Evolutionary conservation across 2,329 filamentous ascomycete genomes (phyloP).

Genomic region (Dactylonectria macrodidyma): DNA sequence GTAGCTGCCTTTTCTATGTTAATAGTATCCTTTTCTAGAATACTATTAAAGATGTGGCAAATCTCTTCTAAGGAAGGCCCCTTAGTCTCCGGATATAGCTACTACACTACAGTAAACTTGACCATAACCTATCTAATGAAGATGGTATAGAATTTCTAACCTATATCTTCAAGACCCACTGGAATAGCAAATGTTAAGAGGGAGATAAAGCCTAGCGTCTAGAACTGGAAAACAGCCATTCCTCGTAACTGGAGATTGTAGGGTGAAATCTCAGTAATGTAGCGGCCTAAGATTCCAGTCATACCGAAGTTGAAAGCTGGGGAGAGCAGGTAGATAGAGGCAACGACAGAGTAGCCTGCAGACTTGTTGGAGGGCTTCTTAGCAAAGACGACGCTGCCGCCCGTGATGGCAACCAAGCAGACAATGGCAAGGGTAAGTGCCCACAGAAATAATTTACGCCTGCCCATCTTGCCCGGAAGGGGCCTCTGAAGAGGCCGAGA

Average conservation of each 20-base stretch:
- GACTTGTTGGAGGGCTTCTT: conserved; percentile 29
- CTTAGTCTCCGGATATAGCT: conserved; percentile 21
- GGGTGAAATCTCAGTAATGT: conserved; percentile 45
- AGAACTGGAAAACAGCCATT: conserved; percentile 6
- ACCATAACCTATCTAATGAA: conserved; percentile 19
- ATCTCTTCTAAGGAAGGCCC: conserved; percentile 23
- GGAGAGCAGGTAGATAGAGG: conserved; percentile 53
- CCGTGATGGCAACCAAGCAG: conserved; percentile 28
- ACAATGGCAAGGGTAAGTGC: conserved; percentile 35
- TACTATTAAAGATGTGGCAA: conserved; percentile 17
- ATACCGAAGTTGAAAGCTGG: conserved; percentile 24
- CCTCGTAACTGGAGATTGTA: conserved; percentile 46
- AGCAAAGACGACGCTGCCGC: conserved; percentile 35
- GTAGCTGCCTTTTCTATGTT: neutral
- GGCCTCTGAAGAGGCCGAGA: conserved; percentile 16
- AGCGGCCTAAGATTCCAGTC: too few relatives aligned
- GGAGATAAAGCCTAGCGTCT: conserved; percentile 1
- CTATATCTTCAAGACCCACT: conserved; percentile 11
- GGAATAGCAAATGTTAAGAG: conserved; percentile 28
- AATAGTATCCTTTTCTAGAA: too few relatives aligned
- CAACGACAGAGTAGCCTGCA: conserved; percentile 45
- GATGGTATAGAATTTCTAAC: conserved; percentile 18
- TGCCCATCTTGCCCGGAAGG: conserved; percentile 27
- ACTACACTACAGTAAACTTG: conserved; percentile 11
- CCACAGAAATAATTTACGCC: conserved; percentile 42